Evolutionary conservation across 108 stramenopile species (phyloP).

Genomic region (Fistulifera pelliculosa): DNA sequence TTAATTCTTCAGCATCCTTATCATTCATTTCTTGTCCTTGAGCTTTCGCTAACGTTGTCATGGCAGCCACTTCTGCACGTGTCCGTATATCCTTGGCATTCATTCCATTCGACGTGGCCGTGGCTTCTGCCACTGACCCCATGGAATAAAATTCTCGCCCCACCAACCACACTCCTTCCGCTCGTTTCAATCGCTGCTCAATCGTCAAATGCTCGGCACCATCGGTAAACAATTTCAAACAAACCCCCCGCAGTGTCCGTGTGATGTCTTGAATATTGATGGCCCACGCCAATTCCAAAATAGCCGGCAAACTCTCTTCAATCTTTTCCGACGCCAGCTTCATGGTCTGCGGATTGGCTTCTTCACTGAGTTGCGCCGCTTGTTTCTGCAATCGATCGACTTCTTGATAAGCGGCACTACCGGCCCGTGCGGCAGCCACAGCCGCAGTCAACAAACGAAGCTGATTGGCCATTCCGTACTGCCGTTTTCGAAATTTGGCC

Average conservation of each 20-base stretch:
- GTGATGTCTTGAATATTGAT: conserved; percentile 78
- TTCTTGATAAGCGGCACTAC: conserved; percentile 65
- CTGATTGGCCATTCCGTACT: conserved; percentile 37
- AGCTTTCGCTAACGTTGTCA: conserved; percentile 84
- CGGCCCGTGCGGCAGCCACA: conserved; percentile 55
- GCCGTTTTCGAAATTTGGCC: conserved; percentile 44
- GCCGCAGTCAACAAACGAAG: conserved; percentile 60
- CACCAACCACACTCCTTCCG: conserved; percentile 58
- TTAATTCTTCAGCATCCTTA: conserved; percentile 77
- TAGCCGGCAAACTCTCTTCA: conserved; percentile 75
- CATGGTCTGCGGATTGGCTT: conserved; percentile 47
- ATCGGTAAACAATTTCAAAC: conserved; percentile 73
- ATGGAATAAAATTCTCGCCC: conserved; percentile 64
- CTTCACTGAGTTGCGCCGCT: conserved; percentile 14
- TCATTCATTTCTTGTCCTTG: conserved; percentile 83
- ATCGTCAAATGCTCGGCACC: conserved; percentile 24
- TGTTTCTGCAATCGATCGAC: conserved; percentile 59
- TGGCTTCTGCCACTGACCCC: conserved; percentile 37
- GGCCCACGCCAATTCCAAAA: conserved; percentile 80
- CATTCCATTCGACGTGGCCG: conserved; percentile 2
- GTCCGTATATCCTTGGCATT: conserved; percentile 57
- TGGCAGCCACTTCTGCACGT: conserved; percentile 78
- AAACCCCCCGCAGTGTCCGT: conserved; percentile 60
- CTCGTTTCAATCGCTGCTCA: conserved; percentile 47
- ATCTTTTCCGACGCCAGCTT: conserved; percentile 61